Evolutionary conservation across 148 eudicot species (phyloP), one percentile per base, ranked within the genome.

Genomic region (Rhododendron simsii): DNA sequence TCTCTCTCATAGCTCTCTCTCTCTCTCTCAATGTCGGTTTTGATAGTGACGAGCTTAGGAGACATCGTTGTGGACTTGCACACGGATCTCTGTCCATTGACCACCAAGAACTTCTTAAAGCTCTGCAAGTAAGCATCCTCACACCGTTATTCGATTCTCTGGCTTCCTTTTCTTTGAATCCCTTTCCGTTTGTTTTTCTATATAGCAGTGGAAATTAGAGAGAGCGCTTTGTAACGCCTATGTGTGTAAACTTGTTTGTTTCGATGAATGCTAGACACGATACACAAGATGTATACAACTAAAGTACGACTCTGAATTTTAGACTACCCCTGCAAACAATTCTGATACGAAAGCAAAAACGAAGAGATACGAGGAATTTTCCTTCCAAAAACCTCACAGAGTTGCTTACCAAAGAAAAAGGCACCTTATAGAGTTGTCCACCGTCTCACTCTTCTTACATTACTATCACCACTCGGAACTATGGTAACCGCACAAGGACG

Each of bases 91-190:
- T 97, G 99, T 84, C 99, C 98, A 26, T 80, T 97, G 44, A 97
- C 99, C 81, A 90, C 93, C 95, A 97, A 97, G 83, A 97, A 97
- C 84, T 97, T 95, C 85, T 83, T 97, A 53, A 97, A 97, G 84
- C 98, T 96, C 26, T 96, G 99, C 99, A 95, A 95, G 99, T 96
- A 89, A 41, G 90, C 15, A 26, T 28, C 30, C 4, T 11, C 14
- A 26, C 6, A 18, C 59, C 2, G 44, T 83, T 65, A 0, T 78
- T 61, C 57, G n/a, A 53, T 37, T 71, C 21, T 16, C 4, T 15
- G 15, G 30, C 20, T 11, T 74, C 2, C 12, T 85, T 9, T n/a
- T 13, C 80, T 86, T 15, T 18, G 12, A 39, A 76, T 11, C 80
- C 23, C 12, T 20, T 7, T 45, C 73, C 28, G 23, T 8, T 76